A percentile compares a stretch with the other conserved stretches of the same genome.
phyloP scores from a whole-genome alignment of 768 basidiomycete genomes.

The Pleurotus salmoneostramineus region DNA sequence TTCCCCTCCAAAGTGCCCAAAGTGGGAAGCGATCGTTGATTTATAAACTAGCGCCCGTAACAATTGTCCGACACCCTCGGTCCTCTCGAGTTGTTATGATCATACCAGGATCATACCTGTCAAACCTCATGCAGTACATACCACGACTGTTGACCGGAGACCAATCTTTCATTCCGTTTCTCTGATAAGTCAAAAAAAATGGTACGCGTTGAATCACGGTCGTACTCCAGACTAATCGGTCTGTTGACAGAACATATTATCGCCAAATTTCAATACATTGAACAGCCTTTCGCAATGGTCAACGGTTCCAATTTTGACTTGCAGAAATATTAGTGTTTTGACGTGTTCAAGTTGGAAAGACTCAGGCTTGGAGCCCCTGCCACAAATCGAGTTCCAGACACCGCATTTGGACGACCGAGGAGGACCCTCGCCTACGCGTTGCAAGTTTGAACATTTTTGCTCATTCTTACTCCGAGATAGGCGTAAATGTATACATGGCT shows the following conservation, averaged over 20 bases:
- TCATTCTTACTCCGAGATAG: neutral
- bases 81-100: too few relatives aligned
- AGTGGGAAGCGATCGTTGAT: neutral
- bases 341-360: neutral
- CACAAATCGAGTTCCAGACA: constrained; percentile 3
- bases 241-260: neutral
- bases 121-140: neutral
- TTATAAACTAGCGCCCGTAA: neutral
- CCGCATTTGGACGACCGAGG: neutral
- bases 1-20: too few relatives aligned
- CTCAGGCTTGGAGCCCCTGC: neutral
- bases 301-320: neutral
- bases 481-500: neutral
- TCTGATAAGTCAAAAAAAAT: neutral
- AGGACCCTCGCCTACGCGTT: neutral
- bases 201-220: neutral
- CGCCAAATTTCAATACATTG: neutral
- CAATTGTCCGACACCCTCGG: neutral
- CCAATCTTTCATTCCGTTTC: neutral
- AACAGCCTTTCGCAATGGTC: neutral
- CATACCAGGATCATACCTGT: too few relatives aligned
- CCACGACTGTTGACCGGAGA: neutral
- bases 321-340: too few relatives aligned
- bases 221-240: neutral
- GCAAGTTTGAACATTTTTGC: neutral